Percentiles rank a stretch among this genome's conserved stretches.
Evolutionary conservation across 164 flowering plant genomes (phyloP).

Genomic region (Vitis riparia): DNA sequence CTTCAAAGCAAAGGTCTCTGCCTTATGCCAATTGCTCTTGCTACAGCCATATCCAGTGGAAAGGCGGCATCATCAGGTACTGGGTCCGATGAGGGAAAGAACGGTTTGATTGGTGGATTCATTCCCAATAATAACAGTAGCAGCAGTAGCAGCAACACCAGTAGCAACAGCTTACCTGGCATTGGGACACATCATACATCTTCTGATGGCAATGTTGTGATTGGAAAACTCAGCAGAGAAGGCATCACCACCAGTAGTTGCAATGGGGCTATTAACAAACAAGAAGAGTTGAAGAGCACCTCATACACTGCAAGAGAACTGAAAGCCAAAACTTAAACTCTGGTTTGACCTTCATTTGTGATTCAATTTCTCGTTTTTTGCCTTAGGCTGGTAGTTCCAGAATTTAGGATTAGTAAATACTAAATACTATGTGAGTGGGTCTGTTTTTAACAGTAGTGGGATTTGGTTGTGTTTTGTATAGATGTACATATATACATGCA

Average conservation of each 20-base stretch:
- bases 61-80: conserved; percentile 6
- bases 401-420: not conserved
- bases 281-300: not conserved
- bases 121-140: conserved; percentile 1
- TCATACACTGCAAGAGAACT: not conserved
- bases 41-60: conserved; percentile 21
- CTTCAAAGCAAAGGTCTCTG: conserved; percentile 32
- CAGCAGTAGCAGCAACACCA: conserved; percentile 8
- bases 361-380: not conserved
- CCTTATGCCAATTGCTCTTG: conserved; percentile 30
- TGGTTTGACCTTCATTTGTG: too few species aligned
- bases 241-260: not conserved
- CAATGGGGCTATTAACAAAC: not conserved
- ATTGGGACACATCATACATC: not conserved
- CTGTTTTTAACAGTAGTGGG: not conserved
- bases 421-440: not conserved
- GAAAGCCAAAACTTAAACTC: not conserved
- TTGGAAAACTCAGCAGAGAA: not conserved
- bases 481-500: not conserved
- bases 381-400: not conserved
- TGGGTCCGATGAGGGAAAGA: conserved; percentile 10
- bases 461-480: not conserved
- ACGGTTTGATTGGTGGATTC: not conserved
- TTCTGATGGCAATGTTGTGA: not conserved
- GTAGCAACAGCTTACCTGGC: conserved; percentile 1